Percentiles rank a stretch among this genome's conserved stretches.
Evolutionary conservation across 495 filamentous ascomycete genomes (phyloP).

Genomic region (Penicillium macrosclerotiorum): DNA sequence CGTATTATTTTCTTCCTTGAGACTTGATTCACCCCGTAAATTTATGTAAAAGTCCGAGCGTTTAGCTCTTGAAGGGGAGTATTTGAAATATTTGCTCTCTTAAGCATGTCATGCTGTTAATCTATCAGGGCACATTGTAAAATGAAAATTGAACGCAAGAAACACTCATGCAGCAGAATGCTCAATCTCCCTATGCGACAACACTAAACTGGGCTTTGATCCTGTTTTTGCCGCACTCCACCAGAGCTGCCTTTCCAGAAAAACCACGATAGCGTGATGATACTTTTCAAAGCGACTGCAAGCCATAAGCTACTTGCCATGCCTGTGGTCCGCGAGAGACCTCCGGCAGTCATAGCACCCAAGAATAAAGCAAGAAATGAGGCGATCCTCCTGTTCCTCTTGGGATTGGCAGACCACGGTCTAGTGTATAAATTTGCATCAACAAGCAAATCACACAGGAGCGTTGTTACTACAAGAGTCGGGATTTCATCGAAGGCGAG

Average conservation of each 20-base stretch:
- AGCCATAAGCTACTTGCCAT: conserved; percentile 40
- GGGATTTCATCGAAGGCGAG: conserved; percentile 67
- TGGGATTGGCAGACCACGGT: conserved; percentile 26
- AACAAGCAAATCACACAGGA: conserved; percentile 59
- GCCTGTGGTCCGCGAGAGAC: conserved; percentile 25
- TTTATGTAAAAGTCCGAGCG: no score
- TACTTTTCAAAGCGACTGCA: conserved; percentile 34
- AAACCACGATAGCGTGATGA: conserved; percentile 30
- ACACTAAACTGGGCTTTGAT: neutral
- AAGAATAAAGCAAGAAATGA: conserved; percentile 35
- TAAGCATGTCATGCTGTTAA: no score
- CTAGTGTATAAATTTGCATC: conserved; percentile 28
- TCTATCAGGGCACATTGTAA: no score
- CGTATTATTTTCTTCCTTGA: no score
- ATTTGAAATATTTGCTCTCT: no score
- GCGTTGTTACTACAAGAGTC: conserved; percentile 65
- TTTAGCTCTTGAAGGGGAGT: no score
- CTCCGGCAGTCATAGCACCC: conserved; percentile 40
- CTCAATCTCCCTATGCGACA: no score
- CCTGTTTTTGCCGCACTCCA: neutral
- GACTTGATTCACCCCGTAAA: no score
- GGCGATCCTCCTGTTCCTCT: conserved; percentile 32
- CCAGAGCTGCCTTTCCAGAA: conserved; percentile 23
- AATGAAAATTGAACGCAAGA: no score
- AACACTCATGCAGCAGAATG: no score